Base-by-base conservation (phyloP, 164 flowering plant genomes). In the Euptelea pleiosperma region DNA sequence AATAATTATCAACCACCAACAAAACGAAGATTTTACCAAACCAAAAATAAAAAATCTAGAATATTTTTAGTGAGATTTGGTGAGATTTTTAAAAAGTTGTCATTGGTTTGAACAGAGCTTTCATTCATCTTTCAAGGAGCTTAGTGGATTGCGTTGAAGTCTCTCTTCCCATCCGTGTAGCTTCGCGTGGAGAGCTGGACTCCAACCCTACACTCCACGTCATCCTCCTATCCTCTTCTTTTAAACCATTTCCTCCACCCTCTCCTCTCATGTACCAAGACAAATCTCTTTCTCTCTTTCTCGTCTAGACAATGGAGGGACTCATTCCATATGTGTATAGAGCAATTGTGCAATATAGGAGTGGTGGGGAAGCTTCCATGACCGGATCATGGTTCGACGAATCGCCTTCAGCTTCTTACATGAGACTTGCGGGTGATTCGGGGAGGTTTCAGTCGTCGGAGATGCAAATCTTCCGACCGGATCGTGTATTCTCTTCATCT, bases 401-500 rank as follows among this genome's bases (percentile, higher is more conserved):
- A 8, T 86, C 96, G 1, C 88, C 91, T 16, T 82, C 97, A 0
- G 55, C 79, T 28, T 68, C 85, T 0, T 90, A 90, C 75, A 67
- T 75, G 52, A 69, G 87, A 49, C 87, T 90, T n/a, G 82, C 85
- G 0, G 89, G 85, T 3, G 92, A 85, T 56, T 90, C 97, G 0
- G 94, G 90, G 8, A 75, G 94, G 52, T 80, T 85, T 33, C 76
- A 73, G n/a, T 6, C 72, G 7, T 66, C 84, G 0, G 93, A 82
- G 58, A 50, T 71, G 6, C 76, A 74, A 46, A 37, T 69, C 35
- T 52, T 77, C 58, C 66, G 63, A 31, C 55, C 75, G 5, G 79
- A 77, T 28, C 50, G 22, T 16, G 63, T 66, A 37, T 65, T 63
- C 60, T 22, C 77, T 3, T 49, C 80, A 6, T 6, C 71, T 7